Conservation (phyloP, 2,329 filamentous ascomycete genomes). For the Sporothrix euskadiensis region DNA sequence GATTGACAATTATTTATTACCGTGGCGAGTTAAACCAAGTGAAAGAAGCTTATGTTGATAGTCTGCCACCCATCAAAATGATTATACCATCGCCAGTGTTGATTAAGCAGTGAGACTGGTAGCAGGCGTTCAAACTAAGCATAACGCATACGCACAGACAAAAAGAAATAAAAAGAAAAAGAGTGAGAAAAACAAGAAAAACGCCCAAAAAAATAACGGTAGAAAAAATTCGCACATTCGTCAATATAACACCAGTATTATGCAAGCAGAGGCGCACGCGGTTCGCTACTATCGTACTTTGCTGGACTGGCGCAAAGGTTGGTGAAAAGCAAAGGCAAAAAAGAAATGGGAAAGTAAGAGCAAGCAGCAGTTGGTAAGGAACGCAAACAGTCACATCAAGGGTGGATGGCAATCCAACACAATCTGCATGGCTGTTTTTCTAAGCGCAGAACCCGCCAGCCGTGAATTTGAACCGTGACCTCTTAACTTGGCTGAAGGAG, state of each 20-base stretch:
- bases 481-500: background rate
- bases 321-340: background rate
- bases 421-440: background rate
- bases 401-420: background rate
- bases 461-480: background rate
- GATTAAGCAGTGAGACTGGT: background rate
- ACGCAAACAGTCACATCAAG: background rate
- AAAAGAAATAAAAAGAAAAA: too few species aligned
- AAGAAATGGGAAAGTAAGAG: too few species aligned
- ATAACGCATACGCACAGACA: background rate
- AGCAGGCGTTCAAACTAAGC: background rate
- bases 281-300: constrained; percentile 2
- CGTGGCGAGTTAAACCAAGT: background rate
- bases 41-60: background rate
- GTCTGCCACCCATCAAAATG: too few species aligned
- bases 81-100: background rate
- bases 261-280: background rate
- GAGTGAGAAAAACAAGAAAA: background rate
- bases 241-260: background rate
- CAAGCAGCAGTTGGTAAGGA: background rate
- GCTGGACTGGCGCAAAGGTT: background rate
- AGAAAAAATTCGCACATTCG: background rate
- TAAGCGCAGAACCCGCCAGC: background rate
- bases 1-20: background rate
- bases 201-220: background rate